Conservation (phyloP, 495 filamentous ascomycete genomes). For the Penicillium ochrochloron region DNA sequence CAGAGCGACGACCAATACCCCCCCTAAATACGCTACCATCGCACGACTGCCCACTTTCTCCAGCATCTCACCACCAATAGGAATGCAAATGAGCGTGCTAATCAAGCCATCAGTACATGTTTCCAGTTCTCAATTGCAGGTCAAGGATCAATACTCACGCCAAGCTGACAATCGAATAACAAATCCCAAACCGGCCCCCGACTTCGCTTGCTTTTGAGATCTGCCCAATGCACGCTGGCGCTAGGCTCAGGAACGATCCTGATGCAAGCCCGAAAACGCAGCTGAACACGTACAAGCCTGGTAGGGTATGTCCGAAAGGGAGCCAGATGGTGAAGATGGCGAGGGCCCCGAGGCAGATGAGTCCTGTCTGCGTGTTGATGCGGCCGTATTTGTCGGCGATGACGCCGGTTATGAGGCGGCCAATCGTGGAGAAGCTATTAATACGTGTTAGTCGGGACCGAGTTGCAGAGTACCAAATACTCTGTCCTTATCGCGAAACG, state of each 20-base stretch:
- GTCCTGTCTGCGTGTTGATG: constrained; percentile 58
- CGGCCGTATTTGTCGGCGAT: constrained; percentile 72
- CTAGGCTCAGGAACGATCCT: constrained; percentile 64
- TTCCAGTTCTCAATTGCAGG: background rate
- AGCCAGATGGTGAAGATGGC: constrained; percentile 61
- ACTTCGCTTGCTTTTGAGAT: constrained; percentile 66
- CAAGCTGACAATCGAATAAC: constrained; percentile 67
- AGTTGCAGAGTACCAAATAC: background rate
- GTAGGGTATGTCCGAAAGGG: constrained; percentile 55
- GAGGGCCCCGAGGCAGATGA: constrained; percentile 51
- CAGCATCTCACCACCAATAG: constrained; percentile 48
- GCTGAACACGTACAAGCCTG: constrained; percentile 60
- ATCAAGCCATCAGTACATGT: background rate
- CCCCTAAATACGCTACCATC: constrained; percentile 44
- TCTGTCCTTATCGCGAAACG: too few relatives aligned
- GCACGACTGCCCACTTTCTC: constrained; percentile 42
- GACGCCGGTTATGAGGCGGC: constrained; percentile 71
- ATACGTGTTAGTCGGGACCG: background rate
- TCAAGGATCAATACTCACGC: constrained; percentile 43
- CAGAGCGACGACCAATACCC: constrained; percentile 43
- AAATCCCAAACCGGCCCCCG: constrained; percentile 68
- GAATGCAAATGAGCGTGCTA: constrained; percentile 47
- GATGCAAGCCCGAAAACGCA: constrained; percentile 64
- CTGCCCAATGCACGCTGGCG: constrained; percentile 65
- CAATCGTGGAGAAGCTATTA: constrained; percentile 48